phyloP scores from a whole-genome alignment of 495 filamentous ascomycete species.

The Penicillium paxilli region DNA sequence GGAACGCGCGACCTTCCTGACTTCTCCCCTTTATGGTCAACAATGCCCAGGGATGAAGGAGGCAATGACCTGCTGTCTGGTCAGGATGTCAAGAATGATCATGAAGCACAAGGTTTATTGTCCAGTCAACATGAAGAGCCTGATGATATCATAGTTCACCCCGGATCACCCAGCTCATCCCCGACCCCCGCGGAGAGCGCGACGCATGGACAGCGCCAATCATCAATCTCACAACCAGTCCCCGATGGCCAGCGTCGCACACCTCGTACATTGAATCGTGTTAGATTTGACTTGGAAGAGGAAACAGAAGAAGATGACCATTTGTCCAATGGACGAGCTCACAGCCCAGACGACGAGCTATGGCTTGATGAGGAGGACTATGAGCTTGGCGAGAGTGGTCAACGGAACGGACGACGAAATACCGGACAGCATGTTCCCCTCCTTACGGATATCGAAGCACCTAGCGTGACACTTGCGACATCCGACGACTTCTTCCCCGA shows the following conservation, averaged over 20 bases:
- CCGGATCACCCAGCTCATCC: constrained; percentile 17
- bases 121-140: constrained; percentile 23
- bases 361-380: constrained; percentile 63
- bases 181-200: constrained; percentile 13
- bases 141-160: constrained; percentile 27
- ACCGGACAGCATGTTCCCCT: constrained; percentile 65
- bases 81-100: constrained; percentile 24
- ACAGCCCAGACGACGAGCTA: constrained; percentile 41
- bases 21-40: constrained; percentile 25
- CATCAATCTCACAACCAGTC: constrained; percentile 44
- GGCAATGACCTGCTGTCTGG: constrained; percentile 30
- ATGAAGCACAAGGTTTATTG: constrained; percentile 33
- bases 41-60: constrained; percentile 47
- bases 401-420: constrained; percentile 15
- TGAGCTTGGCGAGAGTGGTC: constrained; percentile 26
- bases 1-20: constrained; percentile 1
- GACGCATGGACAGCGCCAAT: constrained; percentile 34
- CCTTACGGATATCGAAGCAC: constrained; percentile 83
- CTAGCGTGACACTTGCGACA: constrained; percentile 78
- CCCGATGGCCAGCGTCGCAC: constrained; percentile 53
- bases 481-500: constrained; percentile 59
- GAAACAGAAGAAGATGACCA: constrained; percentile 28
- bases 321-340: constrained; percentile 36
- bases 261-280: constrained; percentile 79
- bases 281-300: constrained; percentile 79